Percentiles rank a stretch among this genome's conserved stretches.
These are phyloP conservation scores for Isoetes taiwanensis DNA, from an alignment of 75 land plant species.

Conservation along the genomic window DNA sequence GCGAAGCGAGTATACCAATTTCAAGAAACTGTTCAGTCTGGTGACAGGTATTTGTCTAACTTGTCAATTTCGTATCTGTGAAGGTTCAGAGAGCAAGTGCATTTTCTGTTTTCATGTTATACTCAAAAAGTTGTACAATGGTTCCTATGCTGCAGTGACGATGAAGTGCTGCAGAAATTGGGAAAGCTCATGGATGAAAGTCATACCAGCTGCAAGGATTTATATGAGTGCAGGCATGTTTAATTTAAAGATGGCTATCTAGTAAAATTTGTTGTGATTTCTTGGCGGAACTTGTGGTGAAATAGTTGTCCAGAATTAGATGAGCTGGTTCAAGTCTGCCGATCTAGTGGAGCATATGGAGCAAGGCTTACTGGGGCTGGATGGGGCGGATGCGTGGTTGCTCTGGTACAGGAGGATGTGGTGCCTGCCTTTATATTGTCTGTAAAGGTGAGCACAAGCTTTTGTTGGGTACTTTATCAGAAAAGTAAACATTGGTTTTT, in stretches of 20 bases:
- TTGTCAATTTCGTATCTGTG: no score
- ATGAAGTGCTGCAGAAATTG: conserved; percentile 50
- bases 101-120: no score
- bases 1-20: no score
- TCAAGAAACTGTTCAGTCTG: no score
- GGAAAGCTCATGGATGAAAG: conserved; percentile 95
- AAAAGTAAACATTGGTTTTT: neutral
- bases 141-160: conserved; percentile 77
- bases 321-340: conserved; percentile 64
- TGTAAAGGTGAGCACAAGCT: conserved; percentile 44
- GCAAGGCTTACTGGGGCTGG: conserved; percentile 98
- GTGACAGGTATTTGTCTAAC: no score
- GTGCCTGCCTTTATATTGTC: conserved; percentile 79
- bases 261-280: neutral
- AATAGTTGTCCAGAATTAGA: conserved; percentile 90
- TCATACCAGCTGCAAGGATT: conserved; percentile 80
- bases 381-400: conserved; percentile 97
- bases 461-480: neutral
- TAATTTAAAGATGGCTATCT: conserved; percentile 3
- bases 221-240: conserved; percentile 91
- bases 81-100: no score
- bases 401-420: conserved; percentile 58
- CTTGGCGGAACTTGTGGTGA: neutral
- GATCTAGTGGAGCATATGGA: conserved; percentile 70
- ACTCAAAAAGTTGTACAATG: no score